Percentiles rank a stretch among this genome's conserved stretches.
phyloP scores from a whole-genome alignment of 495 filamentous ascomycete genomes.

The Trichocladium uniseriatum region DNA sequence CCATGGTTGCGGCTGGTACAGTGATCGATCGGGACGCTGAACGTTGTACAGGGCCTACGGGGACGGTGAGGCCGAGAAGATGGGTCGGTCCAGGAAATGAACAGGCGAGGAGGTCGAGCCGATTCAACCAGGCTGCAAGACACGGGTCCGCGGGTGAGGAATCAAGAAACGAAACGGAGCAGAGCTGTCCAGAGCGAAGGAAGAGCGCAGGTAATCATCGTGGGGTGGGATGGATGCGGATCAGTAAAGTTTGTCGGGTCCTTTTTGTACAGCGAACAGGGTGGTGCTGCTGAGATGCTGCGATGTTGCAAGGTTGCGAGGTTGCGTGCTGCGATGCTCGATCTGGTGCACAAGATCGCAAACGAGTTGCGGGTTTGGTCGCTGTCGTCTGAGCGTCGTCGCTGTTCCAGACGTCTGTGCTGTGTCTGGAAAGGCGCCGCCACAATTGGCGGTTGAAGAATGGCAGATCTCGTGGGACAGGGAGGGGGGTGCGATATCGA shows the following conservation, averaged over 20 bases:
- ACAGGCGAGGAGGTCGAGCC: constrained; percentile 1
- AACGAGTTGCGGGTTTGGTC: constrained; percentile 1
- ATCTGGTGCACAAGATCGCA: constrained; percentile 8
- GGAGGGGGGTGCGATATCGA: constrained; percentile 17
- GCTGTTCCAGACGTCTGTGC: constrained; percentile 11
- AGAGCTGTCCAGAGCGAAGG: constrained; percentile 39
- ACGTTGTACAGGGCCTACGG: not conserved
- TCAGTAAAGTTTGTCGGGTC: not conserved
- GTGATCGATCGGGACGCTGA: not conserved
- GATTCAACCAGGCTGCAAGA: constrained; percentile 2
- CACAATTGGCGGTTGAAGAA: constrained; percentile 19
- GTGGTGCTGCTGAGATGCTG: constrained; percentile 1
- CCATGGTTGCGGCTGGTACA: constrained; percentile 15
- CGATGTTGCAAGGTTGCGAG: constrained; percentile 4
- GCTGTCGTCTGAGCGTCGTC: constrained; percentile 6
- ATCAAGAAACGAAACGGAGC: constrained; percentile 43
- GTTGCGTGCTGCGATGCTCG: not conserved
- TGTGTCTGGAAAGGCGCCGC: constrained; percentile 7
- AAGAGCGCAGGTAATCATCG: constrained; percentile 43
- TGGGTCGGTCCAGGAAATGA: not conserved
- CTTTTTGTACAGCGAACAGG: not conserved
- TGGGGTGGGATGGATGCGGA: constrained; percentile 13
- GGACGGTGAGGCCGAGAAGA: not conserved
- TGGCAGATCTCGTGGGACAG: constrained; percentile 4
- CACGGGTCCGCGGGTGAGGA: constrained; percentile 6